A percentile compares a stretch with the other conserved stretches of the same genome.
phyloP scores from a whole-genome alignment of 495 filamentous ascomycete species.

The Aspergillus sclerotioniger region DNA sequence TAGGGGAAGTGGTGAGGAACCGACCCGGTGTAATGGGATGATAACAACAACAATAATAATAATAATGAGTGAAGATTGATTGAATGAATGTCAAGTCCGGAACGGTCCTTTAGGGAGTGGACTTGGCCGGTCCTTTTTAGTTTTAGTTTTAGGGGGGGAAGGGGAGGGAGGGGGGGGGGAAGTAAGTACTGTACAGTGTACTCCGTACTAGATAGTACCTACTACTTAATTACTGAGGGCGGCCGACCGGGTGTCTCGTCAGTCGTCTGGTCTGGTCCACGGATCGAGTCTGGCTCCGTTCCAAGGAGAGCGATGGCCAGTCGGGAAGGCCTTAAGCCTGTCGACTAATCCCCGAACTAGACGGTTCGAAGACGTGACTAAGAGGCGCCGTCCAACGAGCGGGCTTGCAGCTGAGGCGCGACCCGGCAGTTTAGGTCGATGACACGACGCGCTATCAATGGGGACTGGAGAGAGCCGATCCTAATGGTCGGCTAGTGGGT shows the following conservation, averaged over 20 bases:
- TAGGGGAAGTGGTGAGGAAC: neutral
- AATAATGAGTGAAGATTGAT: conserved; percentile 22
- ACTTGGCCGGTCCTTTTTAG: conserved; percentile 1
- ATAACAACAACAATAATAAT: conserved; percentile 1
- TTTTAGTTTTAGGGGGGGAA: conserved; percentile 8
- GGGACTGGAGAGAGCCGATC: conserved; percentile 1
- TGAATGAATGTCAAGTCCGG: conserved; percentile 14
- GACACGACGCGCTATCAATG: conserved; percentile 19
- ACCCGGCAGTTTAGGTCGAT: conserved; percentile 15
- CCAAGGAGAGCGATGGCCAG: conserved; percentile 6
- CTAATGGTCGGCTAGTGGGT: no score
- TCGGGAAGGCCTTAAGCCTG: conserved; percentile 2
- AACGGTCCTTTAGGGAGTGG: conserved; percentile 13
- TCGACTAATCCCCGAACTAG: conserved; percentile 1
- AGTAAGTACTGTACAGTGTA: conserved; percentile 1
- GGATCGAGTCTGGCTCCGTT: conserved; percentile 17
- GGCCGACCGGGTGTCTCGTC: neutral
- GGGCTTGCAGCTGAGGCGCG: conserved; percentile 7
- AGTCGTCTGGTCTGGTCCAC: conserved; percentile 14
- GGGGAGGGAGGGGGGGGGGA: neutral
- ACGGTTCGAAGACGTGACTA: conserved; percentile 9
- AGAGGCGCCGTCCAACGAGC: conserved; percentile 2
- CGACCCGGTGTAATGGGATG: neutral
- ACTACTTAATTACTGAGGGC: neutral
- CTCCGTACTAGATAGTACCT: no score